Base-by-base conservation (phyloP, 1,284 basidiomycete genomes). In the Microbotryomycetes sp. region DNA sequence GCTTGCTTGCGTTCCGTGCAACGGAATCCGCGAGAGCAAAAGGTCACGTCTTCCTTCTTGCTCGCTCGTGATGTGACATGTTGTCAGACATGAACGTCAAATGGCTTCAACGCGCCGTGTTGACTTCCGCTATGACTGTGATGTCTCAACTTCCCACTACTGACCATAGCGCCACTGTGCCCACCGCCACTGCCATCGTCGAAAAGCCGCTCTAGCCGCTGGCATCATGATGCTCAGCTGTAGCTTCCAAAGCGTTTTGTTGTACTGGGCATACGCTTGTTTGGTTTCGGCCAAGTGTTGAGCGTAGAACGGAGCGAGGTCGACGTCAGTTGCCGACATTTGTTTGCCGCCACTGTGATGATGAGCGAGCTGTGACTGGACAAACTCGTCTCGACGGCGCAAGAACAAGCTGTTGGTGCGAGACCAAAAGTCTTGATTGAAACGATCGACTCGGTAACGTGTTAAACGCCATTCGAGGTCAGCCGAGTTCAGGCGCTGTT, bases 391-490 rank as follows among this genome's bases (percentile, higher is more conserved):
- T 4, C 62, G 29, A 16, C 50, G 58, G 14, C 28, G 45, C 42
- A 68, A 60, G 59, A 72, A 73, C 28, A 51, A 19, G 1, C 61
- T 52, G 56, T 72, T 71, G 26, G 63, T 67, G 12, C 60, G 31
- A 3, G 62, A 47, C 72, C 72, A 73, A 32, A 72, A 72, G n/a
- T 64, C 58, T 55, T 71, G 69, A 51, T 71, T 70, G 59, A 72
- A 64, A 22, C 56, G 49, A 54, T 73, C 72, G 49, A 71, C 49
- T 12, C 72, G 65, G 57, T 71, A 64, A 42, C 64, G 56, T 9
- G 64, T 60, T 12, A 69, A 49, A n/a, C 66, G 66, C 68, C 70
- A 73, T 19, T 70, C 70, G 48, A 73, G 62, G 56, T 73, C 72
- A n/a, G 62, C 32, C 6, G 66, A 42, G 28, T 72, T 65, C 25